Conservation (phyloP, 2,329 filamentous ascomycete species). For the Rutstroemia sp. region DNA sequence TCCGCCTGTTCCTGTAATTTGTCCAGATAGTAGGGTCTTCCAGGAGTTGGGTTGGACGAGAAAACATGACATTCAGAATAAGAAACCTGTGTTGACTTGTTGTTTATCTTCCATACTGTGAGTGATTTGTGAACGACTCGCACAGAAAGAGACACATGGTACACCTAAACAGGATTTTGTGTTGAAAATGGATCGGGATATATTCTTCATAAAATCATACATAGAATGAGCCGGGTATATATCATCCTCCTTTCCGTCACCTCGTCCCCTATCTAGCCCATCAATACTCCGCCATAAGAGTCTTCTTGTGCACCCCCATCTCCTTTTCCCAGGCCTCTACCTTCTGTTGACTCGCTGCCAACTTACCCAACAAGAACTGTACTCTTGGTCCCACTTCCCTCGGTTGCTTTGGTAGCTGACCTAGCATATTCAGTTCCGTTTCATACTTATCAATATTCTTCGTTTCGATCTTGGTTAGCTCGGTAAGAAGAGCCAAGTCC, state of each 20-base stretch:
- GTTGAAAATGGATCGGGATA: neutral
- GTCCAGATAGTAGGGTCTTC: too few relatives aligned
- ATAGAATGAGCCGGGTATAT: conserved; percentile 17
- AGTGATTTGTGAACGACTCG: too few relatives aligned
- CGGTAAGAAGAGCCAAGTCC: conserved; percentile 60
- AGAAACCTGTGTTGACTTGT: too few relatives aligned
- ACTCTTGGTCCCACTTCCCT: conserved; percentile 58
- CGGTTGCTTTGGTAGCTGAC: conserved; percentile 61
- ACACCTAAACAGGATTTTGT: neutral
- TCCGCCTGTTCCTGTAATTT: too few relatives aligned
- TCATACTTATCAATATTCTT: conserved; percentile 73
- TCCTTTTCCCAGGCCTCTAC: conserved; percentile 68
- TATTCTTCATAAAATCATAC: neutral
- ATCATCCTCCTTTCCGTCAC: neutral
- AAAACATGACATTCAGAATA: too few relatives aligned
- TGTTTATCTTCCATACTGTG: too few relatives aligned
- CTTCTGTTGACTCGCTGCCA: conserved; percentile 66
- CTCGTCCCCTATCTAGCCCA: neutral
- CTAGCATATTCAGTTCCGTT: conserved; percentile 66
- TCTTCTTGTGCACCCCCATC: conserved; percentile 63
- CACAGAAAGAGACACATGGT: neutral
- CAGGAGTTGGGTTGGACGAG: too few relatives aligned
- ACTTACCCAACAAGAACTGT: conserved; percentile 65
- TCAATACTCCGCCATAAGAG: conserved; percentile 45
- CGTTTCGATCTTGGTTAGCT: conserved; percentile 64